Evolutionary conservation across 108 stramenopile genomes (phyloP).

Genomic region (Fragilariopsis cylindrus): DNA sequence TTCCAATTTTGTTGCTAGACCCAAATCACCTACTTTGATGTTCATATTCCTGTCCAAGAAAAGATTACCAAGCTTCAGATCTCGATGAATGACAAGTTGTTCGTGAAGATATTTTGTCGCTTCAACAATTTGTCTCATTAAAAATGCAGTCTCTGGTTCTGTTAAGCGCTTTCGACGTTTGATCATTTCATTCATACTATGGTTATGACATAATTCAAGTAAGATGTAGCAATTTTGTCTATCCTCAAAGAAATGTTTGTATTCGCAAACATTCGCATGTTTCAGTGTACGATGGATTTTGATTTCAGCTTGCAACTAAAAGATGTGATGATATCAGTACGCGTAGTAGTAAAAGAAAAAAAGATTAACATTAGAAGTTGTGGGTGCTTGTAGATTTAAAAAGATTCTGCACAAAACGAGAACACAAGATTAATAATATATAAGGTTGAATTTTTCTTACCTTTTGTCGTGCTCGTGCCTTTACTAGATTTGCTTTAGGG

Average conservation of each 20-base stretch:
- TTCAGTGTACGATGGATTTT: conserved; percentile 95
- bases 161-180: conserved; percentile 88
- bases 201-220: conserved; percentile 96
- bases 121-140: conserved; percentile 83
- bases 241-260: conserved; percentile 99
- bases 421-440: not conserved
- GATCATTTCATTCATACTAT: conserved; percentile 95
- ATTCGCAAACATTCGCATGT: conserved; percentile 91
- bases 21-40: conserved; percentile 95
- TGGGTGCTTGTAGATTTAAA: not conserved
- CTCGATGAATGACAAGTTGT: conserved; percentile 94
- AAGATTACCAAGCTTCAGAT: conserved; percentile 98
- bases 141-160: conserved; percentile 84
- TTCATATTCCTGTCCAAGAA: conserved; percentile 86
- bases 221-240: conserved; percentile 95
- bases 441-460: conserved; percentile 40
- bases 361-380: not conserved
- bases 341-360: not conserved
- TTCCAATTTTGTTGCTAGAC: conserved; percentile 91
- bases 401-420: not conserved
- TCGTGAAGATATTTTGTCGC: conserved; percentile 92
- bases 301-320: conserved; percentile 97
- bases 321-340: conserved; percentile 3
- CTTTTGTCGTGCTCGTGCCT: conserved; percentile 88
- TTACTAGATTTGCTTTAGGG: conserved; percentile 89